Base-by-base conservation (phyloP, 2,329 filamentous ascomycete genomes). In the Pseudogymnoascus sp. region DNA sequence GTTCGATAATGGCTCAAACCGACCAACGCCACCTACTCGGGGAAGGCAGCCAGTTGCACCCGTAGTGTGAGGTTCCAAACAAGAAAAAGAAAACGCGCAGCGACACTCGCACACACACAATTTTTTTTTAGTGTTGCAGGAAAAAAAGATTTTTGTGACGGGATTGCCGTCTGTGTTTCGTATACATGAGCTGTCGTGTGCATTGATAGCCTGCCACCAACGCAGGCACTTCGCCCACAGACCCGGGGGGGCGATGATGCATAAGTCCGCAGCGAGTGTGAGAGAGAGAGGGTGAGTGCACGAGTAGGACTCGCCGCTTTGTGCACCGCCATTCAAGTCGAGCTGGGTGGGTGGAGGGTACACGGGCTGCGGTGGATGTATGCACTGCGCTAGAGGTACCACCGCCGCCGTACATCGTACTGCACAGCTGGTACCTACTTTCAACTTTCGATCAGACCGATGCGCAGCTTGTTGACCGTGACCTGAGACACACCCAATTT, bases 121-220 rank as follows among this genome's bases (percentile, higher is more conserved):
- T 18, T 18, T 12, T 7, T 53, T 53, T 28, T 30, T 25, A 9
- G 6, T n/a, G 11, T 15, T 47, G 41, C 22, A 28, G 41, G 41
- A 47, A 28, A 47, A 28, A n/a, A 22, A 47, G 22, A 22, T 22
- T 22, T 28, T 15, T 50, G 22, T 18, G 47, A 53, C 28, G 47
- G 47, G 11, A 53, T 53, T 53, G 47, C 28, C 47, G 47, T 33
- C 5, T 53, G 47, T 53, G 47, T 53, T 53, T 53, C 47, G 47
- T 53, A 53, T 53, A 53, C 47, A 53, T 53, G 43, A 53, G 43
- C 43, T 53, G 43, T 53, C 25, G 43, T 53, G 43, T 53, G 43
- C 43, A 53, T 53, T 53, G 25, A 53, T 53, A 53, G 43, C 6
- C 25, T 28, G 15, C 14, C 25, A 25, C 14, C 39, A 33, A 33